Conservation (phyloP, 495 filamentous ascomycete species). For the Cercophora newfieldiana region DNA sequence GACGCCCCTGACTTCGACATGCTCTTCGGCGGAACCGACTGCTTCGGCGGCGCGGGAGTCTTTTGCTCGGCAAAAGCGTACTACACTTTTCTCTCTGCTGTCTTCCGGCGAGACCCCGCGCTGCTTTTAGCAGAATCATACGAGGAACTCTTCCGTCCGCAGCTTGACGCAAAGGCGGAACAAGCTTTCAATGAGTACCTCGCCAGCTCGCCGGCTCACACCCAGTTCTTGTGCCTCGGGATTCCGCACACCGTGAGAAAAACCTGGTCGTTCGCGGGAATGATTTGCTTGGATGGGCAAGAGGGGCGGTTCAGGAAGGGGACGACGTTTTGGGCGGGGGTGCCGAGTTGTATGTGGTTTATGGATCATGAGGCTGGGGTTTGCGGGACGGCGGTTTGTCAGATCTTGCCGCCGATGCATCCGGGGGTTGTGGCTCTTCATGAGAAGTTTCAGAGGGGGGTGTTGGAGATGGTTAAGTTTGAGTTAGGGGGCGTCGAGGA, state of each 20-base stretch:
- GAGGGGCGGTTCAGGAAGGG: conserved; percentile 17
- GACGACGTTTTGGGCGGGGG: conserved; percentile 17
- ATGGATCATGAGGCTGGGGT: conserved; percentile 16
- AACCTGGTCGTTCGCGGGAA: conserved; percentile 17
- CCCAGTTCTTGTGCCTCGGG: conserved; percentile 9
- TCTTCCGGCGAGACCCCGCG: conserved; percentile 14
- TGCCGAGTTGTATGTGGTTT: conserved; percentile 15
- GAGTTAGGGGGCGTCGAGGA: too few species aligned
- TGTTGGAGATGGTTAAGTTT: conserved; percentile 13
- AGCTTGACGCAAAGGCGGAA: conserved; percentile 15
- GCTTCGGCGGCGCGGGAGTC: conserved; percentile 10
- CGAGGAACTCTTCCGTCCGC: conserved; percentile 19
- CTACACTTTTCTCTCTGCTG: conserved; percentile 16
- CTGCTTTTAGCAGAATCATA: conserved; percentile 12
- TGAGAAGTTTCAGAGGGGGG: conserved; percentile 15
- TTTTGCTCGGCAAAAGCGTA: conserved; percentile 14
- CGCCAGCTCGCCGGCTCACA: background rate
- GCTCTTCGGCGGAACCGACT: conserved; percentile 11
- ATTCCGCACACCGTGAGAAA: conserved; percentile 15
- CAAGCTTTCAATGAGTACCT: conserved; percentile 19
- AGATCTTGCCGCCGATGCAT: conserved; percentile 17
- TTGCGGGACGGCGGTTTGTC: conserved; percentile 15
- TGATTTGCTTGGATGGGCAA: conserved; percentile 3
- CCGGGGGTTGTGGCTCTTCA: conserved; percentile 13
- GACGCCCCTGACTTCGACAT: conserved; percentile 10